These are phyloP conservation scores for Apiospora arundinis DNA, from an alignment of 2,329 filamentous ascomycete genomes.

Conservation along the genomic window DNA sequence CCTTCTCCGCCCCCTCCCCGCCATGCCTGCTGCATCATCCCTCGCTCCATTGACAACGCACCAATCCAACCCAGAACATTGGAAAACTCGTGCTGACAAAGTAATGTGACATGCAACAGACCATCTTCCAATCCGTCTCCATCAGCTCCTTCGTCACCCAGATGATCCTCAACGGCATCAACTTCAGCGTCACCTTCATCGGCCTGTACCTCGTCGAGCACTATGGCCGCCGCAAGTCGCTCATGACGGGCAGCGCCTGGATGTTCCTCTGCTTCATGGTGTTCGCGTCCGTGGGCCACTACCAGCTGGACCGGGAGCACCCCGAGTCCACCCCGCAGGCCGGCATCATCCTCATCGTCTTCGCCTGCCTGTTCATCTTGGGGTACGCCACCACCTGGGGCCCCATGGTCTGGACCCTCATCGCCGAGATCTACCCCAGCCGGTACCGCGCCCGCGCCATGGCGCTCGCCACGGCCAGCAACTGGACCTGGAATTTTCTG, in stretches of 20 bases:
- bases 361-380: constrained; percentile 68
- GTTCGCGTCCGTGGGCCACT: constrained; percentile 60
- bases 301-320: constrained; percentile 46
- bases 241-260: constrained; percentile 68
- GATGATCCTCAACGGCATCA: constrained; percentile 71
- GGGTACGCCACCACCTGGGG: constrained; percentile 73
- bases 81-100: not conserved
- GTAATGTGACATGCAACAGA: too few species aligned
- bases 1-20: too few species aligned
- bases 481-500: constrained; percentile 78
- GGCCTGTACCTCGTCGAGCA: constrained; percentile 75
- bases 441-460: constrained; percentile 66
- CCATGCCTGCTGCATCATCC: too few species aligned
- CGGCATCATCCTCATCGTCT: constrained; percentile 67
- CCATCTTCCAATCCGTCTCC: constrained; percentile 52
- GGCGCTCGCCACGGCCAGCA: constrained; percentile 65
- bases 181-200: constrained; percentile 70
- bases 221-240: constrained; percentile 67
- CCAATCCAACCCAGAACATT: too few species aligned
- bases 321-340: constrained; percentile 47
- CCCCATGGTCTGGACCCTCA: constrained; percentile 69
- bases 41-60: too few species aligned
- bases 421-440: constrained; percentile 69
- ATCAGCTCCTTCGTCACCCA: constrained; percentile 70
- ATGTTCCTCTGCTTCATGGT: constrained; percentile 66